phyloP scores from a whole-genome alignment of 805 yeast genomes.

The Yarrowia sp. region DNA sequence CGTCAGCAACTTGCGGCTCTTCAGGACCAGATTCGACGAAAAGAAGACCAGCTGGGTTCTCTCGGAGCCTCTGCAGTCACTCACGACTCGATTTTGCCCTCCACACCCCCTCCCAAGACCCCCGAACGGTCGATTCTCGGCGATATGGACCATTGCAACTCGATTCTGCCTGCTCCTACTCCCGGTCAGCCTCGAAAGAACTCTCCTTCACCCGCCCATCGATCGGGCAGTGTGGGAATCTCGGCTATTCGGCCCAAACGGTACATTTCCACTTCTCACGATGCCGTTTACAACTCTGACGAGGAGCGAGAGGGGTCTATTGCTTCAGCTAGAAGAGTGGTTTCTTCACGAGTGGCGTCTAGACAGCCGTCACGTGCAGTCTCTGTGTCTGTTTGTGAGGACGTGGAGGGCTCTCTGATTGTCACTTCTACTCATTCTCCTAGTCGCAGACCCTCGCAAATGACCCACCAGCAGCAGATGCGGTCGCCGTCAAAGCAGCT shows the following conservation, averaged over 20 bases:
- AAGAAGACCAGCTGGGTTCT: constrained; percentile 19
- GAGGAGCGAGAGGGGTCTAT: constrained; percentile 4
- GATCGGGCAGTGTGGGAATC: neutral
- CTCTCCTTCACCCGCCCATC: constrained; percentile 31
- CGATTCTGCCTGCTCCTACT: constrained; percentile 84
- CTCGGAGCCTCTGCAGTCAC: constrained; percentile 28
- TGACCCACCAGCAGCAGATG: constrained; percentile 1
- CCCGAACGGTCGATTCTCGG: constrained; percentile 71
- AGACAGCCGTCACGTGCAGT: constrained; percentile 1
- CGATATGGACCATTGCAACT: constrained; percentile 60
- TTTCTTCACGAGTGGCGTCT: neutral
- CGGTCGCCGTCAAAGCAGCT: constrained; percentile 17
- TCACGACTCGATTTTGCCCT: constrained; percentile 10
- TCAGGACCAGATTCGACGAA: constrained; percentile 20
- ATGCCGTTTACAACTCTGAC: constrained; percentile 27
- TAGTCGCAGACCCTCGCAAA: neutral
- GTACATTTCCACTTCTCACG: constrained; percentile 31
- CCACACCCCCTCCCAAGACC: constrained; percentile 54
- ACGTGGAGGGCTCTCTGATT: constrained; percentile 22
- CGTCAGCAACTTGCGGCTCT: neutral
- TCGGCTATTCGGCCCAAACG: neutral
- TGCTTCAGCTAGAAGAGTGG: neutral
- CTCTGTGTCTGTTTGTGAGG: constrained; percentile 22
- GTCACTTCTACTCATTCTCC: constrained; percentile 19
- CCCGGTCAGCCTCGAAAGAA: constrained; percentile 95